phyloP scores from a whole-genome alignment of 2,329 filamentous ascomycete species.

The Cladophialophora yegresii region DNA sequence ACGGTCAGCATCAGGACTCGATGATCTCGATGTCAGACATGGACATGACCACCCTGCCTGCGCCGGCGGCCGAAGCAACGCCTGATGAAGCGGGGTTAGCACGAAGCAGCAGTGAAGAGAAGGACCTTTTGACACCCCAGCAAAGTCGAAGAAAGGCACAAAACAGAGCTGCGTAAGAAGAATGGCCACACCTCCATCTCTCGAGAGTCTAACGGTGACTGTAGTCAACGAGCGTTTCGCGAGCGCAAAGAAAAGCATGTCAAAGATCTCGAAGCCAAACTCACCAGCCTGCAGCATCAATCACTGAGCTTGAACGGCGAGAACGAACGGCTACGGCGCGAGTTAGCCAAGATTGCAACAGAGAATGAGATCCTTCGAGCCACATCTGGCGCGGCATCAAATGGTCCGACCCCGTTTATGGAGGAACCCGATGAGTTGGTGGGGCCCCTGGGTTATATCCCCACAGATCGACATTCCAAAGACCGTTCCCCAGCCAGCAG shows the following conservation, averaged over 20 bases:
- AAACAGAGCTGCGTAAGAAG: slow-evolving; percentile 68
- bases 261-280: slow-evolving; percentile 85
- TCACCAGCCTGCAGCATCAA: slow-evolving; percentile 73
- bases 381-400: slow-evolving; percentile 56
- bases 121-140: slow-evolving; percentile 56
- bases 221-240: slow-evolving; percentile 89
- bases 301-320: slow-evolving; percentile 73
- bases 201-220: slow-evolving; percentile 9
- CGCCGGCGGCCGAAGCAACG: slow-evolving; percentile 37
- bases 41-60: slow-evolving; percentile 38
- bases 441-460: slow-evolving; percentile 70
- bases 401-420: slow-evolving; percentile 34
- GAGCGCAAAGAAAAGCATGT: slow-evolving; percentile 95
- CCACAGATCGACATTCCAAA: slow-evolving; percentile 70
- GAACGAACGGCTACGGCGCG: slow-evolving; percentile 81
- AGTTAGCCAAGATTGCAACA: slow-evolving; percentile 79
- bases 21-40: slow-evolving; percentile 38
- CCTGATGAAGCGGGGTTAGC: slow-evolving; percentile 39
- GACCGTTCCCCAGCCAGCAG: slow-evolving; percentile 39
- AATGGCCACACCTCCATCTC: background rate
- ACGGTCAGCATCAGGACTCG: slow-evolving; percentile 40
- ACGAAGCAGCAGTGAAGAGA: slow-evolving; percentile 56
- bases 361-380: slow-evolving; percentile 92
- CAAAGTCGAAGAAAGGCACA: slow-evolving; percentile 68
- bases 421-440: slow-evolving; percentile 44